Percentiles rank a stretch among this genome's conserved stretches.
phyloP scores from a whole-genome alignment of 805 yeast genomes.

The Pichia californica region DNA sequence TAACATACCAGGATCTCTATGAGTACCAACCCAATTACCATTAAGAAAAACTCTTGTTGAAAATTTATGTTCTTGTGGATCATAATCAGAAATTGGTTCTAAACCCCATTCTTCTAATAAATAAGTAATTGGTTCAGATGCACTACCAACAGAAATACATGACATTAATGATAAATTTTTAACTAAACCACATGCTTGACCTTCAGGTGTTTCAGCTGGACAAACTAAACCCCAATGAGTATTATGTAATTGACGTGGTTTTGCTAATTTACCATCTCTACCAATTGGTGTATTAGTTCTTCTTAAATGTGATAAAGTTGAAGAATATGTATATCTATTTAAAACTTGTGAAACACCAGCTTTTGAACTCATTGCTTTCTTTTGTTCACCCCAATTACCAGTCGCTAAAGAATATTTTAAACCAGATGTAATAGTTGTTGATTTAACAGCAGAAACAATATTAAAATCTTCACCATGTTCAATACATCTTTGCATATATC shows the following conservation, averaged over 20 bases:
- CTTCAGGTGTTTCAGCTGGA: conserved; percentile 99
- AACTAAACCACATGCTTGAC: conserved; percentile 99
- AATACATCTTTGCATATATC: conserved; percentile 98
- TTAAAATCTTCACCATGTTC: conserved; percentile 97
- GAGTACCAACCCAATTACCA: conserved; percentile 99
- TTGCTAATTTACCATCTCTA: conserved; percentile 97
- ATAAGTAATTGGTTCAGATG: conserved; percentile 90
- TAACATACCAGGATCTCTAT: conserved; percentile 89
- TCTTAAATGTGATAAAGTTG: conserved; percentile 97
- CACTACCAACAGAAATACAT: conserved; percentile 95
- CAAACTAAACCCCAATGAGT: conserved; percentile 99
- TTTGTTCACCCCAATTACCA: conserved; percentile 99
- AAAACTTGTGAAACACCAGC: conserved; percentile 99
- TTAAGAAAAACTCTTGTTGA: conserved; percentile 93
- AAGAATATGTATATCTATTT: conserved; percentile 95
- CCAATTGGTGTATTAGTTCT: conserved; percentile 99
- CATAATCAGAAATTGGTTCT: conserved; percentile 95
- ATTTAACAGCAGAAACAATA: conserved; percentile 92
- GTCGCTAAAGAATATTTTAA: conserved; percentile 96
- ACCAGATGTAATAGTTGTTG: conserved; percentile 96
- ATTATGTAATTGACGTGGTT: conserved; percentile 97
- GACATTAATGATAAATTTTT: conserved; percentile 95
- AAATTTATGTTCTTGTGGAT: conserved; percentile 84
- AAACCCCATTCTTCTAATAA: conserved; percentile 98
- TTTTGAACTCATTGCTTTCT: conserved; percentile 96